Base-by-base conservation (phyloP, 768 basidiomycete species). In the Lepiota brunneoincarnata region DNA sequence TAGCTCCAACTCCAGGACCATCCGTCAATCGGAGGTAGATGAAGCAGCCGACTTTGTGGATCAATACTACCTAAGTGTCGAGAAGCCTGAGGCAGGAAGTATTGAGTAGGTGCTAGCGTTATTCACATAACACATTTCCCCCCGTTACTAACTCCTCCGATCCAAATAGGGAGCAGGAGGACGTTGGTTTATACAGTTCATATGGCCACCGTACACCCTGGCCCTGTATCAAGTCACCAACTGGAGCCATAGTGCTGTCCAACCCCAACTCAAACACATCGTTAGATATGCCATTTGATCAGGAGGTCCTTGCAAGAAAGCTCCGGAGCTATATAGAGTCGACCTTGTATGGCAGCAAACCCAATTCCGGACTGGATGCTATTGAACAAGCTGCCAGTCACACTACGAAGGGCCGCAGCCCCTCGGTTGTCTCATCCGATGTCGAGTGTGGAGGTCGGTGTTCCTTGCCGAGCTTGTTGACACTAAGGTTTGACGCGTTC, bases 101-200 rank as follows among this genome's bases (percentile, higher is more conserved):
- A 42, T 17, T 20, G 47, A 45, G 34, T 47, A 56, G 4, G 49
- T 55, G 38, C 54, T 51, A 14, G 58, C 50, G 60, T 61, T 41
- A 58, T 57, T 53, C 23, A 35, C n/a, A 40, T 26, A 20, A 38
- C 14, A 11, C 39, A 18, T 12, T 10, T 17, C 12, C 14, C 12
- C 20, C 17, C 40, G n/a, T 15, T 36, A 51, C 24, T 41, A 49
- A 24, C 21, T 37, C 47, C 21, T 51, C 9, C 26, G 14, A 26
- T 23, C 43, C 35, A 42, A 11, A 45, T n/a, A 64, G 61, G n/a
- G 68, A 67, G 26, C 66, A 63, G 40, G 66, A 66, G 41, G 67
- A 67, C 37, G 59, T 57, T 37, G 55, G 64, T 45, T 43, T 71
- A 12, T 69, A 70, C 34, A 66, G 67, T 46, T 50, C 69, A 7